phyloP scores from a whole-genome alignment of 441 rosid species.

The Hura crepitans region DNA sequence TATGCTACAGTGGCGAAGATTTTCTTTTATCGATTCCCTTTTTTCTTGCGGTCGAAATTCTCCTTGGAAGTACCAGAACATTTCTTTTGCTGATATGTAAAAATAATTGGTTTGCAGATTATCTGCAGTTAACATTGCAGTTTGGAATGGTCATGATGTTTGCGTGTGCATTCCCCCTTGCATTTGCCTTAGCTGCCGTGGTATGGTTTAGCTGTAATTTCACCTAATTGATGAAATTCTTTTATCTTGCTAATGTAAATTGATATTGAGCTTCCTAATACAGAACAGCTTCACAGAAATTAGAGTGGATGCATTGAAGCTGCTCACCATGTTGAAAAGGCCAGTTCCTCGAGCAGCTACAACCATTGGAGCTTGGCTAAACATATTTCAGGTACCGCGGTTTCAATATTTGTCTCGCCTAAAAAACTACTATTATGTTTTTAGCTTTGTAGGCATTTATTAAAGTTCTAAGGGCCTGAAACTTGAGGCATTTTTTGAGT shows the following conservation, averaged over 20 bases:
- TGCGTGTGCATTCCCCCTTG: constrained; percentile 91
- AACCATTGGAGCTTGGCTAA: constrained; percentile 88
- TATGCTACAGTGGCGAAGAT: not conserved
- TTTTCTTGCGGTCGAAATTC: not conserved
- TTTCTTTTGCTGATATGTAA: constrained; percentile 14
- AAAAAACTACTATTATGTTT: not conserved
- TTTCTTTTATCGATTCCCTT: not conserved
- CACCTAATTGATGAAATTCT: constrained; percentile 8
- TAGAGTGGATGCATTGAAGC: constrained; percentile 82
- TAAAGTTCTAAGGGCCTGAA: not conserved
- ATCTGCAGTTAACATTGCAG: constrained; percentile 76
- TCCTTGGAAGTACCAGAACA: not conserved
- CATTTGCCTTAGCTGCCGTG: constrained; percentile 72
- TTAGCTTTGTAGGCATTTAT: not conserved
- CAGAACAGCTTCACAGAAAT: constrained; percentile 80
- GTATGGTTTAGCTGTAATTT: constrained; percentile 36
- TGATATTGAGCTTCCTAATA: constrained; percentile 22
- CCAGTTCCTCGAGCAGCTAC: constrained; percentile 83
- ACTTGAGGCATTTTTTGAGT: not conserved
- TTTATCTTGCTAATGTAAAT: constrained; percentile 5
- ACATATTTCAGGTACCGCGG: constrained; percentile 80
- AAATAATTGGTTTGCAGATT: constrained; percentile 40
- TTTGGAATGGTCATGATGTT: constrained; percentile 99
- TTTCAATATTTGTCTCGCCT: not conserved
- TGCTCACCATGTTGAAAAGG: constrained; percentile 64